Conservation (phyloP, 805 yeast genomes). For the Kodamaea laetipori region DNA sequence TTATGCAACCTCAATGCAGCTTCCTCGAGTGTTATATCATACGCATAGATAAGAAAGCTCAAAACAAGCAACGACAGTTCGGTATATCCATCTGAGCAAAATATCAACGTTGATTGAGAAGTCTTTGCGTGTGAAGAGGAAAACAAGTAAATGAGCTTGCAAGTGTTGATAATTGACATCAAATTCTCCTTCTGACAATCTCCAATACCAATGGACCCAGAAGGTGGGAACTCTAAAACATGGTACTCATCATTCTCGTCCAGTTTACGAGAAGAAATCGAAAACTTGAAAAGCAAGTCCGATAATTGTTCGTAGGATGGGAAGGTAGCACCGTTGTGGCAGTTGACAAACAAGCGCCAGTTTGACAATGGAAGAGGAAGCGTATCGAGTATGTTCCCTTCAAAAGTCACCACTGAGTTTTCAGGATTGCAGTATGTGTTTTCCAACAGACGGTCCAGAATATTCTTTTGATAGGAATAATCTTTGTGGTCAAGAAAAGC, state of each 20-base stretch:
- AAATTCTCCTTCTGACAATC: slow-evolving; percentile 65
- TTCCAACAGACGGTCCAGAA: slow-evolving; percentile 4
- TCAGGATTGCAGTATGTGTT: slow-evolving; percentile 49
- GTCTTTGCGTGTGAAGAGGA: slow-evolving; percentile 36
- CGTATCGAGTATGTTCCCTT: neutral
- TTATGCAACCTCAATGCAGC: slow-evolving; percentile 67
- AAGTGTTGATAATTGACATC: slow-evolving; percentile 62
- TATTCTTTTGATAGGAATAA: slow-evolving; percentile 10
- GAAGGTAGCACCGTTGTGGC: slow-evolving; percentile 60
- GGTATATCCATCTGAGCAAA: slow-evolving; percentile 90
- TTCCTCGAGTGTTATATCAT: slow-evolving; percentile 59
- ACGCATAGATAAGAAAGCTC: slow-evolving; percentile 70
- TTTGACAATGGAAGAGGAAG: slow-evolving; percentile 51
- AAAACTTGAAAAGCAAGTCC: slow-evolving; percentile 34
- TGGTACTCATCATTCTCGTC: slow-evolving; percentile 26
- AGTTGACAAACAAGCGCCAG: slow-evolving; percentile 58
- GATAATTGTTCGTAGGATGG: slow-evolving; percentile 48
- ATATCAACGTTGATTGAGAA: slow-evolving; percentile 54
- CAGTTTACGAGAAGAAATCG: slow-evolving; percentile 26
- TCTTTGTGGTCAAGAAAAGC: slow-evolving; percentile 17
- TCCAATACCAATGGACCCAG: slow-evolving; percentile 81
- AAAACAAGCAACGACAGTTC: slow-evolving; percentile 79
- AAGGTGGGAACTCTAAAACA: slow-evolving; percentile 71
- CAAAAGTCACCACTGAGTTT: slow-evolving; percentile 49
- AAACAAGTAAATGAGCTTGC: slow-evolving; percentile 60